phyloP scores from a whole-genome alignment of 164 flowering plant genomes.

The Magnolia sinica region DNA sequence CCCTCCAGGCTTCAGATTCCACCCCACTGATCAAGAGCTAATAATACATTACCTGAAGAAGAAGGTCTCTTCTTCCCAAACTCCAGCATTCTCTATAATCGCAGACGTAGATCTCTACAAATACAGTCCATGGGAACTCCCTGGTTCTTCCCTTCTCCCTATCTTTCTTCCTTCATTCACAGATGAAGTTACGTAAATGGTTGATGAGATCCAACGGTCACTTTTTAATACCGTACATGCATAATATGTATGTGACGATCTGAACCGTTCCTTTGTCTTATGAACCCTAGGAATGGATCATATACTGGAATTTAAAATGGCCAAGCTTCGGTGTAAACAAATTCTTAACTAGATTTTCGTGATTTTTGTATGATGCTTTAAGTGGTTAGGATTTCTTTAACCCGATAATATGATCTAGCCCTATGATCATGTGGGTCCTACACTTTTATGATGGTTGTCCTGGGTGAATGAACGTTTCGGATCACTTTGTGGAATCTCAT shows the following conservation, averaged over 20 bases:
- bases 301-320: no score
- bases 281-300: no score
- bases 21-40: constrained; percentile 80
- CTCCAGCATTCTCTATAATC: constrained; percentile 63
- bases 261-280: background rate
- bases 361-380: no score
- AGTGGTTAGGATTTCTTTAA: no score
- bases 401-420: no score
- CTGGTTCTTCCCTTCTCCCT: constrained; percentile 43
- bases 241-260: background rate
- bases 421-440: no score
- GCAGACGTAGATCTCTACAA: constrained; percentile 54
- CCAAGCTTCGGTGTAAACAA: no score
- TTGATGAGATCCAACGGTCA: no score
- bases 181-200: background rate
- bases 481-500: no score
- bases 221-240: background rate
- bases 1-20: constrained; percentile 92
- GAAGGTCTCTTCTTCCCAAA: constrained; percentile 57
- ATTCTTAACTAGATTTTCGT: no score
- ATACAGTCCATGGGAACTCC: constrained; percentile 75
- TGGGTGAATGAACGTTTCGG: no score
- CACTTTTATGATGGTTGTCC: no score
- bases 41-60: constrained; percentile 67
- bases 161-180: background rate